These are phyloP conservation scores for Lactifluus piperatus DNA, from an alignment of 768 basidiomycete genomes.

Conservation along the genomic window DNA sequence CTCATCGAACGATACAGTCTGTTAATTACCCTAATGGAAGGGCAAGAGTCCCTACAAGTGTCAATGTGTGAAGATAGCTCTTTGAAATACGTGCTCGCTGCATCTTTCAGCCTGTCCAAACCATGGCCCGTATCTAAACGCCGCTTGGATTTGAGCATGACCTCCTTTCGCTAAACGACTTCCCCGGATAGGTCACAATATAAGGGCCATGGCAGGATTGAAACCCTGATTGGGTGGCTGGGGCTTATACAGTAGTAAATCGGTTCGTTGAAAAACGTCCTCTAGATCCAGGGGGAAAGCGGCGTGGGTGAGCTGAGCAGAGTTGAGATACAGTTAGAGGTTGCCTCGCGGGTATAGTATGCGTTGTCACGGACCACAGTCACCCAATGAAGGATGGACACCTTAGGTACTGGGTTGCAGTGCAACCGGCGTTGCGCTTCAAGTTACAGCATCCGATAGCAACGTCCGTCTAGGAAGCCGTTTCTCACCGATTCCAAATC, in stretches of 20 bases:
- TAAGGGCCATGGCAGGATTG: too few species aligned
- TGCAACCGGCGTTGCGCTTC: too few species aligned
- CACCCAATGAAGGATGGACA: neutral
- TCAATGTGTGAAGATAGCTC: neutral
- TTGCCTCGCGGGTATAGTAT: neutral
- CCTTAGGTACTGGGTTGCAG: neutral
- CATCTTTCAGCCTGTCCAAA: neutral
- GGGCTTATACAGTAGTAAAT: too few species aligned
- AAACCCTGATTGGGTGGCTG: too few species aligned
- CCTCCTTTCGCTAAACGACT: too few species aligned
- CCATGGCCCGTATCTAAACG: neutral
- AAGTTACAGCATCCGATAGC: neutral
- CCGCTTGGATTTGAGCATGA: neutral
- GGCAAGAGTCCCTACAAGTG: neutral
- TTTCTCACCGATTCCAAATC: neutral
- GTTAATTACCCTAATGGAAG: neutral
- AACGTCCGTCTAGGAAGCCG: neutral
- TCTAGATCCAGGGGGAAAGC: constrained; percentile 1
- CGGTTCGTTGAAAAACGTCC: too few species aligned
- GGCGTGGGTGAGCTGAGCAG: neutral
- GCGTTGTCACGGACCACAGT: too few species aligned
- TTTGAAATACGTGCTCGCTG: neutral
- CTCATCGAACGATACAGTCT: neutral
- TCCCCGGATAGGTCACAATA: too few species aligned
- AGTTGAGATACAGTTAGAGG: neutral